Percentiles rank a stretch among this genome's conserved stretches.
phyloP scores from a whole-genome alignment of 1,139 yeast species.

The Yamadazyma diospyri region DNA sequence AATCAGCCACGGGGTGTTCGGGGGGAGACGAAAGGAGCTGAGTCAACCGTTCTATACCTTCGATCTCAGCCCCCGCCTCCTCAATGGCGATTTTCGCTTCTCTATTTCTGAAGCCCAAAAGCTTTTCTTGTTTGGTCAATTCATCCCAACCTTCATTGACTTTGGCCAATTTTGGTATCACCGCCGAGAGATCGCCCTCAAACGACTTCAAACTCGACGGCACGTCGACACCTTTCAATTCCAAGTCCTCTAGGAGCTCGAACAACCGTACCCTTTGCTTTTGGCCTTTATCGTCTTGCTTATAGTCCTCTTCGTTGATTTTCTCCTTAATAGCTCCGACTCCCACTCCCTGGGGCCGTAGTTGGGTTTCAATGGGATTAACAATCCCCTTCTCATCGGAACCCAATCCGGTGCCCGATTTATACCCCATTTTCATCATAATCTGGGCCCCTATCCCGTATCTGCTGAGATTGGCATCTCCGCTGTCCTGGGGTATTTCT shows the following conservation, averaged over 20 bases:
- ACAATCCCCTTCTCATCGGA: constrained; percentile 65
- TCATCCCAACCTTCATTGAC: constrained; percentile 18
- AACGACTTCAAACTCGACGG: constrained; percentile 25
- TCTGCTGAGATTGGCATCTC: constrained; percentile 9
- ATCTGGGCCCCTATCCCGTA: constrained; percentile 89
- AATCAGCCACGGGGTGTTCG: constrained; percentile 3
- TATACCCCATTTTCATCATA: constrained; percentile 83
- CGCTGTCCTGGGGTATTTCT: not conserved
- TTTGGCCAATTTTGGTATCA: constrained; percentile 14
- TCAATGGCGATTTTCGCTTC: constrained; percentile 8
- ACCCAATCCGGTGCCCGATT: constrained; percentile 82
- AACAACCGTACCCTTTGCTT: constrained; percentile 18
- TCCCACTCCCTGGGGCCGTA: constrained; percentile 68
- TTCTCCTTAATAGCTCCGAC: constrained; percentile 55
- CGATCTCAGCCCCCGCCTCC: constrained; percentile 4
- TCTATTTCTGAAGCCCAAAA: constrained; percentile 16
- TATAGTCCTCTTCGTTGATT: constrained; percentile 12
- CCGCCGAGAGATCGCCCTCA: constrained; percentile 10
- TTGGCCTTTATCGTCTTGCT: constrained; percentile 17
- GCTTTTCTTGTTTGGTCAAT: constrained; percentile 18
- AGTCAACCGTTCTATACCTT: constrained; percentile 5
- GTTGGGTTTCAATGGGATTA: constrained; percentile 69
- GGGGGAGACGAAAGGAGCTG: constrained; percentile 1
- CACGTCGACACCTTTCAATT: constrained; percentile 23
- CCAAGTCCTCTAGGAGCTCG: constrained; percentile 25